Percentiles rank a stretch among this genome's conserved stretches.
phyloP scores from a whole-genome alignment of 2,329 filamentous ascomycete genomes.

The Calonectria hongkongensis region DNA sequence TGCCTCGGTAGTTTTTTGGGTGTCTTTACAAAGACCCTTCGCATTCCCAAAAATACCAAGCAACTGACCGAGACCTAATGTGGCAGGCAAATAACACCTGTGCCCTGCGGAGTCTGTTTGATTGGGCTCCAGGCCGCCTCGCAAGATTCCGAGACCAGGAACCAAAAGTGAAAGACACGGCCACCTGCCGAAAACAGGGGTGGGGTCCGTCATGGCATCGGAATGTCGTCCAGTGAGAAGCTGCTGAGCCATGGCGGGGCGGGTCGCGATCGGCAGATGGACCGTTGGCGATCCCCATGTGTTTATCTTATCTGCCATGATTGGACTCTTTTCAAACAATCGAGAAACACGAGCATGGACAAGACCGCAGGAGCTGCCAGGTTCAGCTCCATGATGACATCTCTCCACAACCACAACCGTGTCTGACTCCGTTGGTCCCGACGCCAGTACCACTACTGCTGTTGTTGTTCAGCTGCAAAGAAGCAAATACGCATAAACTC shows the following conservation, averaged over 20 bases:
- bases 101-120: constrained; percentile 23
- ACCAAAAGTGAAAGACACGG: constrained; percentile 24
- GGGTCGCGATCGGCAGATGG: constrained; percentile 46
- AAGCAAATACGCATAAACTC: constrained; percentile 1
- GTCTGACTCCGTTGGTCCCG: neutral
- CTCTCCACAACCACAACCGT: neutral
- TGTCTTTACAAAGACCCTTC: neutral
- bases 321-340: constrained; percentile 35
- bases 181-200: constrained; percentile 48
- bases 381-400: neutral
- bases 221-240: constrained; percentile 39
- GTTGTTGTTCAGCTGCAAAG: neutral
- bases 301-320: constrained; percentile 43
- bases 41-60: neutral
- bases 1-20: neutral
- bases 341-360: neutral
- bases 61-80: constrained; percentile 37
- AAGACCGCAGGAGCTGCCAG: neutral
- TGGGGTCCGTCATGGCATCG: constrained; percentile 37
- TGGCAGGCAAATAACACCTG: constrained; percentile 31
- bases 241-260: constrained; percentile 10
- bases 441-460: too few species aligned
- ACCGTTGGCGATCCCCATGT: constrained; percentile 43
- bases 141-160: neutral
- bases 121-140: constrained; percentile 41